Conservation (phyloP, 2,329 filamentous ascomycete genomes). For the Elsinoe arachidis region DNA sequence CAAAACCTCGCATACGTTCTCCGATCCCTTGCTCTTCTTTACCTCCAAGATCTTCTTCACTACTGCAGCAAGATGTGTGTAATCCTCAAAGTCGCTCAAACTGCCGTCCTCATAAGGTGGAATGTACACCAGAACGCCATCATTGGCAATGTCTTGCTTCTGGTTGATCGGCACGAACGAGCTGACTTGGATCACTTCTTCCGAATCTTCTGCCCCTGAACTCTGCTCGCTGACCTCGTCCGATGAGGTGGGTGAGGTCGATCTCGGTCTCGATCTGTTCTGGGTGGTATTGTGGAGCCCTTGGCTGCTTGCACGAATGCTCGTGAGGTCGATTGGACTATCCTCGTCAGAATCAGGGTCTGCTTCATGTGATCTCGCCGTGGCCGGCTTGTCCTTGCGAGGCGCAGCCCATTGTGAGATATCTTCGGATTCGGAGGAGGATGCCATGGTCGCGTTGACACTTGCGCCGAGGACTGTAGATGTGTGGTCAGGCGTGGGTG, state of each 20-base stretch:
- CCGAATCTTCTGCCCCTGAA: neutral
- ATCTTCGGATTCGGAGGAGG: neutral
- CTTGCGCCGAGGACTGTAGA: neutral
- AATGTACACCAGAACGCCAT: slow-evolving; percentile 9
- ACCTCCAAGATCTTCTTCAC: slow-evolving; percentile 36
- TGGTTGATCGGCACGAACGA: neutral
- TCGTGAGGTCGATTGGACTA: neutral
- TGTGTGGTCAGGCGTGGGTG: neutral
- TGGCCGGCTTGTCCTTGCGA: neutral
- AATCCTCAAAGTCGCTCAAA: slow-evolving; percentile 21
- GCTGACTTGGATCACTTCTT: neutral
- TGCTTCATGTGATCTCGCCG: neutral
- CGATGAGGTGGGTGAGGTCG: neutral
- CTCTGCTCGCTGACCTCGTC: neutral
- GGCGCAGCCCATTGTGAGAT: no score
- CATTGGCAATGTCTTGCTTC: neutral
- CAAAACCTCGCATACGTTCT: slow-evolving; percentile 33
- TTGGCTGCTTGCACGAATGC: neutral
- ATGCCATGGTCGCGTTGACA: neutral
- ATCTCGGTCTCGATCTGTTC: neutral
- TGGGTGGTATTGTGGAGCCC: no score
- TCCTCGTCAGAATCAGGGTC: neutral
- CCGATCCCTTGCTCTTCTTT: slow-evolving; percentile 23
- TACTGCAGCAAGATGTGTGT: slow-evolving; percentile 17
- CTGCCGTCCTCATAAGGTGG: slow-evolving; percentile 12